Percentiles rank a stretch among this genome's conserved stretches.
phyloP scores from a whole-genome alignment of 2,329 filamentous ascomycete species.

The Pseudomassariella vexata region DNA sequence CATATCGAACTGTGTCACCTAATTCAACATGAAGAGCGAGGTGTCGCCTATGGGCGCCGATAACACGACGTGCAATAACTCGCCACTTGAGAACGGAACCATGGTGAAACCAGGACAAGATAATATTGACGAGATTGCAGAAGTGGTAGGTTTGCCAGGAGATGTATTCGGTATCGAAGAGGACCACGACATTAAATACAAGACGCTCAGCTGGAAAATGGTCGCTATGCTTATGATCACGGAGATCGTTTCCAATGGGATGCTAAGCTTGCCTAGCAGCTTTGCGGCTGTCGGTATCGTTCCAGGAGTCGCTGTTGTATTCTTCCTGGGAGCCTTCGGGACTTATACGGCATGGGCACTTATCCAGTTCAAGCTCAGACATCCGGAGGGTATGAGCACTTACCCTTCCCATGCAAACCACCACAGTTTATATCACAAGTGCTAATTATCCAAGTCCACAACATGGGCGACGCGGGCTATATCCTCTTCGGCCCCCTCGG shows the following conservation, averaged over 20 bases:
- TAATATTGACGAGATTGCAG: no score
- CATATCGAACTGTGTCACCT: no score
- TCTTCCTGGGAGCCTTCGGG: conserved; percentile 44
- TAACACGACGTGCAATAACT: no score
- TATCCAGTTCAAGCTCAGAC: conserved; percentile 46
- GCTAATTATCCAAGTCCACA: conserved; percentile 36
- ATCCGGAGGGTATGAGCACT: conserved; percentile 39
- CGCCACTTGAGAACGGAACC: no score
- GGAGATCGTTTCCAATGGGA: conserved; percentile 49
- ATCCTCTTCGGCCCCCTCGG: conserved; percentile 48
- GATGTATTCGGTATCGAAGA: conserved; percentile 35
- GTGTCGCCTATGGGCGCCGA: no score
- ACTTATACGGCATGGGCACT: conserved; percentile 44
- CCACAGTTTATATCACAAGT: conserved; percentile 4
- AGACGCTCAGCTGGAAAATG: conserved; percentile 45
- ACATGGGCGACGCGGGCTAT: conserved; percentile 49
- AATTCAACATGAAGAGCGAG: no score
- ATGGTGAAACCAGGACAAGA: no score
- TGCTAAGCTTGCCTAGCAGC: conserved; percentile 46
- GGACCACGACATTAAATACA: conserved; percentile 41
- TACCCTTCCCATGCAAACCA: conserved; percentile 15
- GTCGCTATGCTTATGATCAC: conserved; percentile 50
- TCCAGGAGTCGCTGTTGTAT: conserved; percentile 43
- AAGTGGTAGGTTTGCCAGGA: no score
- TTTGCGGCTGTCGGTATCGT: conserved; percentile 46